phyloP scores from a whole-genome alignment of 2,329 filamentous ascomycete genomes.

The Rhynchosporium secalis region DNA sequence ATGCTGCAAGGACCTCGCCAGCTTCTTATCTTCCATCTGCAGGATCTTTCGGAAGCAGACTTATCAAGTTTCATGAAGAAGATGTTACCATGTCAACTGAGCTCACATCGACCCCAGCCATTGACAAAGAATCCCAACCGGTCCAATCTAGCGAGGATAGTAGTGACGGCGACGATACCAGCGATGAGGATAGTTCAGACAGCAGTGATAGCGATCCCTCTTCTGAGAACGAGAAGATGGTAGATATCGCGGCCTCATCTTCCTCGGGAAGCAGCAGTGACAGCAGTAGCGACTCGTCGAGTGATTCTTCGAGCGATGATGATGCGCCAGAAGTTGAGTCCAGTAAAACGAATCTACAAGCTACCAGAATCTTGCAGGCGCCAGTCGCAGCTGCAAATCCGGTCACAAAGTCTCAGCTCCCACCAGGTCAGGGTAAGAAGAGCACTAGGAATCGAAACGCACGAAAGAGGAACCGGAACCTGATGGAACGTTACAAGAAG shows the following conservation, averaged over 20 bases:
- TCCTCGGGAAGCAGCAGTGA: slow-evolving; percentile 25
- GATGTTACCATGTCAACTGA: slow-evolving; percentile 24
- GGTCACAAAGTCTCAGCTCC: slow-evolving; percentile 5
- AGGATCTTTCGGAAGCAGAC: slow-evolving; percentile 28
- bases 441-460: slow-evolving; percentile 56
- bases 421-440: slow-evolving; percentile 51
- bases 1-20: slow-evolving; percentile 29
- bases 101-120: slow-evolving; percentile 33
- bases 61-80: slow-evolving; percentile 29
- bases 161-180: slow-evolving; percentile 19
- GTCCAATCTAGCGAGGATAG: slow-evolving; percentile 27
- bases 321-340: slow-evolving; percentile 44
- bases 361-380: background rate
- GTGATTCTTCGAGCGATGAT: slow-evolving; percentile 34
- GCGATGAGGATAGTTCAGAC: slow-evolving; percentile 10
- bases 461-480: slow-evolving; percentile 51
- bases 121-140: slow-evolving; percentile 35
- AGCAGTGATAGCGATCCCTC: slow-evolving; percentile 26
- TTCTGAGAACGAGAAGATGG: slow-evolving; percentile 29
- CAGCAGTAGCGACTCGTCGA: slow-evolving; percentile 31
- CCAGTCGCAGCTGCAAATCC: background rate
- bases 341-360: slow-evolving; percentile 34
- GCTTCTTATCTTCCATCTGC: slow-evolving; percentile 11
- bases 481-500: slow-evolving; percentile 53
- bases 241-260: background rate